phyloP scores from a whole-genome alignment of 1,284 basidiomycete genomes.

The Cryptococcus amylolentus region DNA sequence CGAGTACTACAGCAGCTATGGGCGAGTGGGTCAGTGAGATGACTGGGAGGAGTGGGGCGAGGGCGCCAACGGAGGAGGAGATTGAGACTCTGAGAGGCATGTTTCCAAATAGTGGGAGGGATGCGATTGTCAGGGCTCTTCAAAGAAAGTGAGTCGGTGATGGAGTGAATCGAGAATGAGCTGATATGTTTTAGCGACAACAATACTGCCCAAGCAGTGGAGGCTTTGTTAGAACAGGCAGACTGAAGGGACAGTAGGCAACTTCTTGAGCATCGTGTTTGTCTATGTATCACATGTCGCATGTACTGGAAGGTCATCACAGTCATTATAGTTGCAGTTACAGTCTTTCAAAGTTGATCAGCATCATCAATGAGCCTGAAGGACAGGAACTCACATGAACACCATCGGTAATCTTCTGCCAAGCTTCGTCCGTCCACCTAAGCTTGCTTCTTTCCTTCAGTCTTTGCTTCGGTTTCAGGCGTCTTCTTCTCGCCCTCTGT shows the following conservation, averaged over 20 bases:
- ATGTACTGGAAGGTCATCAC: not conserved
- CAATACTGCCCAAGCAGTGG: constrained; percentile 74
- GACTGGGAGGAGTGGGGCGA: constrained; percentile 59
- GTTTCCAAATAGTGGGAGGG: constrained; percentile 74
- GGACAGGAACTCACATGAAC: not conserved
- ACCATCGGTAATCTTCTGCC: no score
- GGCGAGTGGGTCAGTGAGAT: constrained; percentile 78
- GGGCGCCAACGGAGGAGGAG: constrained; percentile 69
- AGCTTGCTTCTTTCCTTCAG: not conserved
- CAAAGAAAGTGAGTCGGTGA: constrained; percentile 66
- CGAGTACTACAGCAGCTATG: constrained; percentile 56
- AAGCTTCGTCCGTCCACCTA: not conserved
- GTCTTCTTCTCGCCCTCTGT: not conserved
- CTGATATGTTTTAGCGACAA: constrained; percentile 53
- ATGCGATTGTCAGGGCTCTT: constrained; percentile 70
- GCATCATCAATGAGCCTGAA: not conserved
- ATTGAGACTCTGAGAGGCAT: constrained; percentile 65
- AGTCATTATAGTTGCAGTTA: not conserved
- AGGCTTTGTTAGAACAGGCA: constrained; percentile 57
- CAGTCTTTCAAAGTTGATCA: not conserved
- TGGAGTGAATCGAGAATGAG: constrained; percentile 6
- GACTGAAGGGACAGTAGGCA: constrained; percentile 10
- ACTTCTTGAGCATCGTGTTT: not conserved
- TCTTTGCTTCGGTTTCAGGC: not conserved
- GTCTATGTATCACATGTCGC: not conserved